These are phyloP conservation scores for Fulvia fulva DNA, from an alignment of 2,329 filamentous ascomycete genomes.

Conservation along the genomic window DNA sequence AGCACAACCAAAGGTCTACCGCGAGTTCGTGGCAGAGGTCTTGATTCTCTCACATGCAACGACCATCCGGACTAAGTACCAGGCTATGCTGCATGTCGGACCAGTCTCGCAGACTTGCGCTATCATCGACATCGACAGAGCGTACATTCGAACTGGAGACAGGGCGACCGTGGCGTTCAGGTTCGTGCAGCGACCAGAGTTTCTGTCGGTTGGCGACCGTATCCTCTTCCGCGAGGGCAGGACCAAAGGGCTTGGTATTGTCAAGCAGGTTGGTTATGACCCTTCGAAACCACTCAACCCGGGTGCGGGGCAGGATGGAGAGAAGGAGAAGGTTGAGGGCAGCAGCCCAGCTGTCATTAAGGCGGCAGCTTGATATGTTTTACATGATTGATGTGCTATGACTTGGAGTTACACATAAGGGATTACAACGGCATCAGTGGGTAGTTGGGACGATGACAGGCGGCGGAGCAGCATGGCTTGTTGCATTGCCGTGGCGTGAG, in stretches of 20 bases:
- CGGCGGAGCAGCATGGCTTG: background rate
- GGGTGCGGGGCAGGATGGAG: conserved; percentile 29
- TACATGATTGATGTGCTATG: background rate
- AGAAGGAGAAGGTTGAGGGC: conserved; percentile 13
- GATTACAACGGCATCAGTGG: background rate
- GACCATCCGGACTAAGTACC: conserved; percentile 94
- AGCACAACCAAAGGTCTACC: conserved; percentile 49
- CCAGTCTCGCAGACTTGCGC: conserved; percentile 92
- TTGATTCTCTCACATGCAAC: conserved; percentile 93
- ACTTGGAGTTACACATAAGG: background rate
- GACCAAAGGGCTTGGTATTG: conserved; percentile 92
- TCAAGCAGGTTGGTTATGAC: conserved; percentile 88
- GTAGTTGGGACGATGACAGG: background rate
- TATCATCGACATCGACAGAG: conserved; percentile 96
- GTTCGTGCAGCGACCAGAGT: conserved; percentile 92
- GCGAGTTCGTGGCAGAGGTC: conserved; percentile 64
- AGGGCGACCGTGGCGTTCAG: conserved; percentile 90
- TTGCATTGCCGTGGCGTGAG: background rate
- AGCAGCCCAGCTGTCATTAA: conserved; percentile 1
- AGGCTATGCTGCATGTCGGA: conserved; percentile 96
- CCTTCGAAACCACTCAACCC: conserved; percentile 47
- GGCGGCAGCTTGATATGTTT: conserved; percentile 7
- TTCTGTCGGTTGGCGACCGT: conserved; percentile 80
- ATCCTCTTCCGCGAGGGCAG: conserved; percentile 90
- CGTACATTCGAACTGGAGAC: conserved; percentile 90